Evolutionary conservation across 768 basidiomycete genomes (phyloP), one percentile per base, ranked within the genome.

Genomic region (Tylopilus vinaceipallidus): DNA sequence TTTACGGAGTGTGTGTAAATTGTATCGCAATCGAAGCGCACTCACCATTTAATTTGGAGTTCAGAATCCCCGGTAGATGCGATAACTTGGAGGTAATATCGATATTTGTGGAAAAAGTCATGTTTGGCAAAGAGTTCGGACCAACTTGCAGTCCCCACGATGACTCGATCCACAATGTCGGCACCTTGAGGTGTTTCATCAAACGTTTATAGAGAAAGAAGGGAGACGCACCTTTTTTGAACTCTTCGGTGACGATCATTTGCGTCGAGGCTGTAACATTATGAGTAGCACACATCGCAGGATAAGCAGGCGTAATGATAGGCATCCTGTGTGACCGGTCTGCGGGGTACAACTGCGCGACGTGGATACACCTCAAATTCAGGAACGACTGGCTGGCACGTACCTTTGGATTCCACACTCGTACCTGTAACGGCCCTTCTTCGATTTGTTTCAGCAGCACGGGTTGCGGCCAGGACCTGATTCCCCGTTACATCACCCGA

Each of bases 211-310:
- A 22, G n/a, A n/a, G 3, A 14, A 14, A 22, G 10, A 10, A 34
- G 44, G 3, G 45, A 4, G 23, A 45, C 20, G 45, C 47, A 88
- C 94, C 94, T 77, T 88, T 84, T 73, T 92, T 89, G 68, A 98
- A 94, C 62, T 99, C 97, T 58, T 91, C 86, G 0, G 89, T 95
- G 77, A 97, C 93, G 47, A 99, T 90, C 78, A 88, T 85, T 71
- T 97, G 92, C 5, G 95, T 98, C 9, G 94, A 97, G 36, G 83
- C 81, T 44, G 93, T 94, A 52, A 98, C 95, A 61, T 98, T 99
- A 73, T 99, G 97, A 16, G 97, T 99, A 22, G 95, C 83, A 68
- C 95, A 98, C 95, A 99, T 99, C 6, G 95, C 86, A 39, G 97
- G 97, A 70, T 98, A 99, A 11, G 97, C 95, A 3, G 97, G 97